A percentile compares a stretch with the other conserved stretches of the same genome.
These are phyloP conservation scores for Teunomyces funiuensis DNA, from an alignment of 805 yeast genomes.

Conservation along the genomic window DNA sequence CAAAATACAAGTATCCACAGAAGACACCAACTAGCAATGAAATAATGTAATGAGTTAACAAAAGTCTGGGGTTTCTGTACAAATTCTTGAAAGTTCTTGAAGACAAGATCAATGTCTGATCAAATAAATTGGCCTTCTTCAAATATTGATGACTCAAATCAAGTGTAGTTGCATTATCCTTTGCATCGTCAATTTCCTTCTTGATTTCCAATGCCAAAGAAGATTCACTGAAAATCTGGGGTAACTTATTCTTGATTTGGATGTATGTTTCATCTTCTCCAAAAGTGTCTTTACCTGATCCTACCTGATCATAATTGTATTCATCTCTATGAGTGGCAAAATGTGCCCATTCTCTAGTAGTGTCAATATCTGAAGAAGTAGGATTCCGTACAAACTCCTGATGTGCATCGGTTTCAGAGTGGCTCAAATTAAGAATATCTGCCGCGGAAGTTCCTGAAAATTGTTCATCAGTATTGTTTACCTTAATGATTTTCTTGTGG, in stretches of 20 bases:
- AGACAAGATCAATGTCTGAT: constrained; percentile 73
- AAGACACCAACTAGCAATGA: constrained; percentile 76
- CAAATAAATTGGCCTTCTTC: constrained; percentile 55
- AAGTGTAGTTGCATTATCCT: constrained; percentile 23
- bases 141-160: constrained; percentile 33
- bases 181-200: constrained; percentile 33
- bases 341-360: constrained; percentile 85
- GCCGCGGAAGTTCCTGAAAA: constrained; percentile 8
- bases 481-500: constrained; percentile 35
- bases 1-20: constrained; percentile 82
- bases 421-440: constrained; percentile 12
- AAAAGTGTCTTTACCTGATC: constrained; percentile 13
- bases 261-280: constrained; percentile 22
- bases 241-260: constrained; percentile 26
- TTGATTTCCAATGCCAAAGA: constrained; percentile 40
- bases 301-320: constrained; percentile 34
- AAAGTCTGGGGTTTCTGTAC: constrained; percentile 88
- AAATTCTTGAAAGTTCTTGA: constrained; percentile 89
- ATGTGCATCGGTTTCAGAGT: constrained; percentile 22
- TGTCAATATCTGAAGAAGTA: constrained; percentile 43
- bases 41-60: constrained; percentile 78
- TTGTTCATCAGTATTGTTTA: constrained; percentile 10
- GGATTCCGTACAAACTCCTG: constrained; percentile 24
- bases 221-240: constrained; percentile 39
- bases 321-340: constrained; percentile 80